A percentile compares a stretch with the other conserved stretches of the same genome.
Evolutionary conservation across 805 yeast genomes (phyloP).

Genomic region (Kuraishia capsulata): DNA sequence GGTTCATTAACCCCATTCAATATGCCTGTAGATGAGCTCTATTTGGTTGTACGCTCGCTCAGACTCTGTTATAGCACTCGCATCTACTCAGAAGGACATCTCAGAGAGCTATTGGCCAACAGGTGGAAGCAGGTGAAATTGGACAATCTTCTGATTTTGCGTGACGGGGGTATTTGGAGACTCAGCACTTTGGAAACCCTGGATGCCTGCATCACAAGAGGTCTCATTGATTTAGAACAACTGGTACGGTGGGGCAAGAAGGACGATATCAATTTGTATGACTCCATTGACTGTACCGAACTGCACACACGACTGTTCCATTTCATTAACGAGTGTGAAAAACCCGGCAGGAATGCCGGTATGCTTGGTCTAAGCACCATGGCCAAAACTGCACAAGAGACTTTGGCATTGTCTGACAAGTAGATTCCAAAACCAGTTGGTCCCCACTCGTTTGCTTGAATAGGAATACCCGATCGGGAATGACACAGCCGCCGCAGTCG

Average conservation of each 20-base stretch:
- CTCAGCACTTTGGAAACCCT: slow-evolving; percentile 42
- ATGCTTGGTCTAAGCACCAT: not conserved
- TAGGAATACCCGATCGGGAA: too few species aligned
- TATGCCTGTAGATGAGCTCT: slow-evolving; percentile 28
- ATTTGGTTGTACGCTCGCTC: slow-evolving; percentile 24
- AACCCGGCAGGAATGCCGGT: not conserved
- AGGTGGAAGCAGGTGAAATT: slow-evolving; percentile 36
- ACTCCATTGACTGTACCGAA: not conserved
- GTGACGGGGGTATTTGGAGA: slow-evolving; percentile 37
- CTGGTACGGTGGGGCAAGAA: not conserved
- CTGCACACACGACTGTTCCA: not conserved
- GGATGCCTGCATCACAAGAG: slow-evolving; percentile 46
- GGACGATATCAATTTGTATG: not conserved
- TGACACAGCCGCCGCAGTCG: too few species aligned
- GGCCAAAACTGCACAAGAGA: too few species aligned
- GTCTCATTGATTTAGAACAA: slow-evolving; percentile 29
- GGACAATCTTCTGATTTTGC: slow-evolving; percentile 38
- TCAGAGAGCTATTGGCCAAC: slow-evolving; percentile 25
- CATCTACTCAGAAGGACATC: slow-evolving; percentile 24
- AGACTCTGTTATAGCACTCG: slow-evolving; percentile 19
- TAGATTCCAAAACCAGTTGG: too few species aligned
- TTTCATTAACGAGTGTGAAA: not conserved
- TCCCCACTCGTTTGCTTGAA: too few species aligned
- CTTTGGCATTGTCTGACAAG: too few species aligned
- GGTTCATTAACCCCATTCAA: slow-evolving; percentile 35